These are phyloP conservation scores for Sherardia arvensis DNA, from an alignment of 257 asterid genomes.

Conservation along the genomic window DNA sequence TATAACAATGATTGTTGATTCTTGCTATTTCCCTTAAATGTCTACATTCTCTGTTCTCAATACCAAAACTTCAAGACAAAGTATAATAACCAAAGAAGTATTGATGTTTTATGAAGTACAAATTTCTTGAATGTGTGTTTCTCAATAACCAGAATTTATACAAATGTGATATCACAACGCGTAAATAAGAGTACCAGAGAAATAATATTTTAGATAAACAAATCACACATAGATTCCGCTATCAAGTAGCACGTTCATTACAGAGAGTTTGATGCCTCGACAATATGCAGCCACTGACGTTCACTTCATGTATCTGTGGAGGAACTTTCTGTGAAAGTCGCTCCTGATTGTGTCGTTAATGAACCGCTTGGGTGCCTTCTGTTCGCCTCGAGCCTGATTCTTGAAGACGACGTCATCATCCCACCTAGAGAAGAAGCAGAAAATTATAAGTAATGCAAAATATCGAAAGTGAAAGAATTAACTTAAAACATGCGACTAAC, in stretches of 20 bases:
- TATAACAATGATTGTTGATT: not conserved
- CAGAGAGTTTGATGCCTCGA: not conserved
- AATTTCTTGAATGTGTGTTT: not conserved
- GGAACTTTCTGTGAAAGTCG: slow-evolving; percentile 54
- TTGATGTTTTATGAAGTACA: too few relatives aligned
- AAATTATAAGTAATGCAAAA: not conserved
- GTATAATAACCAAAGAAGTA: not conserved
- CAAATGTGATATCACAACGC: not conserved
- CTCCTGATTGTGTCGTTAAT: slow-evolving; percentile 88
- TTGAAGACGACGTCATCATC: slow-evolving; percentile 97
- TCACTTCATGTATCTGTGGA: slow-evolving; percentile 20
- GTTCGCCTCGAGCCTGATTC: slow-evolving; percentile 92
- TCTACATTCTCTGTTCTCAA: not conserved
- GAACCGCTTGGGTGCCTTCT: slow-evolving; percentile 62
- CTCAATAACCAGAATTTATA: not conserved
- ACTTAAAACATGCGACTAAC: slow-evolving; percentile 14
- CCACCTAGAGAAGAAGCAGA: slow-evolving; percentile 45
- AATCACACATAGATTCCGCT: not conserved
- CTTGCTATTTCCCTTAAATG: not conserved
- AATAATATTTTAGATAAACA: too few relatives aligned
- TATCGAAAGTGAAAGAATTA: not conserved
- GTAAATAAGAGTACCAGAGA: not conserved
- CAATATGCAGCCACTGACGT: not conserved
- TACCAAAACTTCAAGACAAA: not conserved
- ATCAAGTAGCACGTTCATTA: not conserved